These are phyloP conservation scores for Tephrocybe sp. DNA, from an alignment of 768 basidiomycete genomes.

Conservation along the genomic window DNA sequence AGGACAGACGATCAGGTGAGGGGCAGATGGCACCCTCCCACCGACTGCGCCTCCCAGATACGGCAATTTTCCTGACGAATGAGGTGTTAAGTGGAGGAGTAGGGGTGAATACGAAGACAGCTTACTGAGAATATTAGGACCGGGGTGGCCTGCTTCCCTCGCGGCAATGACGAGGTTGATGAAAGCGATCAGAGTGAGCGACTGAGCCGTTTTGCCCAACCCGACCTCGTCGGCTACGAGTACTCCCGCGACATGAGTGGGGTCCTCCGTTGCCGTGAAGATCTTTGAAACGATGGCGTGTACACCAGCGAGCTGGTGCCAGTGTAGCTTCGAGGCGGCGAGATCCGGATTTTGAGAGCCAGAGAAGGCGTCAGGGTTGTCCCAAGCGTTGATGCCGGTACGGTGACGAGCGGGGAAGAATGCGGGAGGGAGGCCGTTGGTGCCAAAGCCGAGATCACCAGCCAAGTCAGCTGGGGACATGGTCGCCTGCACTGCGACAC, in stretches of 20 bases:
- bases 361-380: background rate
- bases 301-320: conserved; percentile 26
- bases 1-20: background rate
- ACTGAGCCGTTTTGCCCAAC: conserved; percentile 28
- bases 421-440: background rate
- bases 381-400: conserved; percentile 13
- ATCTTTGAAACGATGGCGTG: conserved; percentile 18
- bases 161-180: conserved; percentile 13
- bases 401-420: background rate
- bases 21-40: background rate
- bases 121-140: background rate
- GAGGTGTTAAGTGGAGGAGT: background rate
- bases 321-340: conserved; percentile 22
- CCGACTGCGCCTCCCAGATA: background rate
- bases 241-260: conserved; percentile 6
- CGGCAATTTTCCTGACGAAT: background rate
- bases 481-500: background rate
- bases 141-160: background rate
- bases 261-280: conserved; percentile 3
- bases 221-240: conserved; percentile 30
- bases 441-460: background rate
- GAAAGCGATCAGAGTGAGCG: conserved; percentile 18
- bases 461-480: background rate
- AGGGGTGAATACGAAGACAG: background rate
- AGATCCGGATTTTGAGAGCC: background rate